Evolutionary conservation across 768 basidiomycete genomes (phyloP), one percentile per base, ranked within the genome.

Genomic region (Punctularia strigosozonata): DNA sequence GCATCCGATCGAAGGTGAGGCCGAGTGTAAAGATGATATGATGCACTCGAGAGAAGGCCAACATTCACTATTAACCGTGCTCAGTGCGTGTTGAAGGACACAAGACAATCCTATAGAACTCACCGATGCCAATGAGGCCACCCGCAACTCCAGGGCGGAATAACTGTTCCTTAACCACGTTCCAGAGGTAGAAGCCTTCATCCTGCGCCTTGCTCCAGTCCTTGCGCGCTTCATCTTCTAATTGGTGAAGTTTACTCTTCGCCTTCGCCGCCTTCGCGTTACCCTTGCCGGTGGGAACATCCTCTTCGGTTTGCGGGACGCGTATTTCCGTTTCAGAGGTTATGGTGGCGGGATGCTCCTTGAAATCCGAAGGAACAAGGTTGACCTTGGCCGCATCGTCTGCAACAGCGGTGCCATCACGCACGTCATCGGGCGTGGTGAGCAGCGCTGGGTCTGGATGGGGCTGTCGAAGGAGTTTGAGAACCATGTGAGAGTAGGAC

Each of bases 121-220:
- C 46, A 82, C 83, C 66, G 32, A 86, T 53, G 31, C 82, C 82
- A 43, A 86, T 47, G 21, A 85, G 59, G 31, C 85, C 83, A 20
- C 85, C 80, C 7, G 77, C 76, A 37, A 81, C 73, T 19, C 74
- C 73, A 12, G 83, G 82, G 21, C 73, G 67, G 42, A 85, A 59
- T 19, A 85, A 48, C 47, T 69, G 65, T 21, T 69, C 57, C 46
- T 74, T 76, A 4, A 69, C 55, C 19, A 64, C 45, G 6, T 66
- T 58, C 70, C 71, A 79, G 8, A 75, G 47, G 40, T 76, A 66
- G 37, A 60, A 52, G 21, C 69, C 66, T 51, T 79, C 75, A 22
- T 67, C 66, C 43, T 70, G 65, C 4, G 57, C 63, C 41, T 71
- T 64, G 36, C 67, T 56, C 30, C 61, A 36, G 19, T 55, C 57